Conservation (phyloP, 164 flowering plant genomes). For the Sedum album region DNA sequence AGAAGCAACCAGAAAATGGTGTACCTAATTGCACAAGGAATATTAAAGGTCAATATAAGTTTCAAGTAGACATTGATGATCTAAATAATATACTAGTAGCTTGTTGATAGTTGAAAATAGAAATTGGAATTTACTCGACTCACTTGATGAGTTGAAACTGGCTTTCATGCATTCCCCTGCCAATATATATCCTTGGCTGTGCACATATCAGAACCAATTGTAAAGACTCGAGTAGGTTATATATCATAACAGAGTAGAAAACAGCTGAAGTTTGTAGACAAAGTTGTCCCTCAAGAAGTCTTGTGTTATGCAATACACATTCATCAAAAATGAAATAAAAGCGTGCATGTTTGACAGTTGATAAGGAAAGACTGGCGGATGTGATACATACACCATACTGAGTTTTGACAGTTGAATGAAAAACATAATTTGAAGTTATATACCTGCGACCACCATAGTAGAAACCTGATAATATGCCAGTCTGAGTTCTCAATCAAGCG, state of each 20-base stretch:
- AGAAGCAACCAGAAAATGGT: constrained; percentile 88
- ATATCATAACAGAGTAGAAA: neutral
- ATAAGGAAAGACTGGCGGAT: neutral
- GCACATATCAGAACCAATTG: constrained; percentile 11
- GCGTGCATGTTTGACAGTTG: neutral
- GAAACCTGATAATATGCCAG: constrained; percentile 75
- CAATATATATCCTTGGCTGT: constrained; percentile 94
- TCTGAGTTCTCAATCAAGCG: constrained; percentile 97
- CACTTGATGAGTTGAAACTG: constrained; percentile 84
- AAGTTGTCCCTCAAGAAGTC: neutral
- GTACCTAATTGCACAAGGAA: constrained; percentile 44
- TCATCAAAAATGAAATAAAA: neutral
- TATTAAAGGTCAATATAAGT: neutral
- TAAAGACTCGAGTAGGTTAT: neutral
- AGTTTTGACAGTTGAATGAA: constrained; percentile 7
- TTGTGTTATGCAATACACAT: neutral
- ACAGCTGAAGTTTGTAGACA: neutral
- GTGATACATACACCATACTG: neutral
- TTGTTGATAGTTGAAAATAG: neutral
- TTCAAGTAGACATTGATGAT: neutral
- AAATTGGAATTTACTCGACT: constrained; percentile 21
- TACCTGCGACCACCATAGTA: constrained; percentile 99
- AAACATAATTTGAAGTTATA: constrained; percentile 6
- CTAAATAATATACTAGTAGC: too few relatives aligned
- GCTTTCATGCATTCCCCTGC: constrained; percentile 99